These are phyloP conservation scores for Cutaneotrichosporon cyanovorans DNA, from an alignment of 1,284 basidiomycete species.

Conservation along the genomic window DNA sequence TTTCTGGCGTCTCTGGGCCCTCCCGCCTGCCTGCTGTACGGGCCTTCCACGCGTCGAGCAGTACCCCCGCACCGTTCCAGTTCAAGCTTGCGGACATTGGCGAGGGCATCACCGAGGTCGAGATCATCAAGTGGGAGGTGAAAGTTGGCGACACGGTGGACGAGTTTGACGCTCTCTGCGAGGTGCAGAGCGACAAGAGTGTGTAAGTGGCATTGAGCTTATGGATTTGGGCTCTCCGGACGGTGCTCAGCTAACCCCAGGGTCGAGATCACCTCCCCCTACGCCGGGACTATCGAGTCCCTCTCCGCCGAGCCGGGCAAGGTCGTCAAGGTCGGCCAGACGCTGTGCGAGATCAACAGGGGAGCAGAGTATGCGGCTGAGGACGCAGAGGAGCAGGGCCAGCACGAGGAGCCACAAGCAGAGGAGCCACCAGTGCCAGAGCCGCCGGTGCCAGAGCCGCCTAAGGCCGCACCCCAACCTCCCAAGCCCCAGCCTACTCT, in stretches of 20 bases:
- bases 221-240: background rate
- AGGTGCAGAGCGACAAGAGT: conserved; percentile 85
- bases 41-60: conserved; percentile 11
- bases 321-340: conserved; percentile 76
- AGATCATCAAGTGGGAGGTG: conserved; percentile 76
- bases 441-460: background rate
- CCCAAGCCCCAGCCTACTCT: background rate
- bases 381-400: conserved; percentile 1
- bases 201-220: conserved; percentile 24
- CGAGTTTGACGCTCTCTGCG: conserved; percentile 79
- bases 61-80: conserved; percentile 16
- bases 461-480: background rate
- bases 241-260: conserved; percentile 40
- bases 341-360: conserved; percentile 69
- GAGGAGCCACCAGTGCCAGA: background rate
- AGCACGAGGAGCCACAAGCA: conserved; percentile 1
- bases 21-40: background rate
- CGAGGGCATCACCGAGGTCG: conserved; percentile 78
- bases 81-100: conserved; percentile 95
- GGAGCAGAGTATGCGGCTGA: conserved; percentile 14
- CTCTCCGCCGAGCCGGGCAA: conserved; percentile 73
- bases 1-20: background rate
- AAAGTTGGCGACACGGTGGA: conserved; percentile 58
- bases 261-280: conserved; percentile 88
- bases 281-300: conserved; percentile 65